A percentile compares a stretch with the other conserved stretches of the same genome.
Conservation (phyloP, 805 yeast species). For the Cyberlindnera suaveolens region DNA sequence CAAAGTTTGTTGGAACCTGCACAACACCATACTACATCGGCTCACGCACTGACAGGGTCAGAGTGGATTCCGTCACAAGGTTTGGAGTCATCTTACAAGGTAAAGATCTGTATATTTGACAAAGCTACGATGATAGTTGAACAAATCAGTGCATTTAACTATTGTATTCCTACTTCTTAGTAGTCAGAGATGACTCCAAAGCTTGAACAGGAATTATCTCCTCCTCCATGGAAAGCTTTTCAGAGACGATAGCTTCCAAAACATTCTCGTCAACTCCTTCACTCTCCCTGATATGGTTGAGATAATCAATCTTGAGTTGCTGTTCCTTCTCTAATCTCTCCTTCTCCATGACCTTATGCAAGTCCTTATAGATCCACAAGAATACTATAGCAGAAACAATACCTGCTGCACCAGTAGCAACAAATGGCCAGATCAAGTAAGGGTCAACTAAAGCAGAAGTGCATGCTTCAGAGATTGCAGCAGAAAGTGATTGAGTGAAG, state of each 20-base stretch:
- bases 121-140: not conserved
- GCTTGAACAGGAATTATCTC: not conserved
- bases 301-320: conserved; percentile 7
- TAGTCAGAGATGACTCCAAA: too few species aligned
- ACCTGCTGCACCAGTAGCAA: conserved; percentile 57
- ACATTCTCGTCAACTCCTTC: not conserved
- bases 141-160: not conserved
- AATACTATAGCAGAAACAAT: conserved; percentile 52
- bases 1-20: conserved; percentile 22
- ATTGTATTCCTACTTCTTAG: too few species aligned
- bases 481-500: conserved; percentile 66
- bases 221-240: not conserved
- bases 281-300: conserved; percentile 2
- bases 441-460: conserved; percentile 68
- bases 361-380: conserved; percentile 27
- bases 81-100: conserved; percentile 17
- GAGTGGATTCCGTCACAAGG: conserved; percentile 20
- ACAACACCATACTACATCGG: conserved; percentile 7
- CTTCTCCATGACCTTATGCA: conserved; percentile 16
- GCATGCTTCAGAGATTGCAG: conserved; percentile 70
- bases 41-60: conserved; percentile 11
- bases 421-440: conserved; percentile 61
- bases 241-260: conserved; percentile 3
- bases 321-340: conserved; percentile 18
- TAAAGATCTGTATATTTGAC: conserved; percentile 12